Evolutionary conservation across 78 protist genomes (phyloP), one percentile per base, ranked within the genome.

Genomic region (Polysphondylium violaceum): DNA sequence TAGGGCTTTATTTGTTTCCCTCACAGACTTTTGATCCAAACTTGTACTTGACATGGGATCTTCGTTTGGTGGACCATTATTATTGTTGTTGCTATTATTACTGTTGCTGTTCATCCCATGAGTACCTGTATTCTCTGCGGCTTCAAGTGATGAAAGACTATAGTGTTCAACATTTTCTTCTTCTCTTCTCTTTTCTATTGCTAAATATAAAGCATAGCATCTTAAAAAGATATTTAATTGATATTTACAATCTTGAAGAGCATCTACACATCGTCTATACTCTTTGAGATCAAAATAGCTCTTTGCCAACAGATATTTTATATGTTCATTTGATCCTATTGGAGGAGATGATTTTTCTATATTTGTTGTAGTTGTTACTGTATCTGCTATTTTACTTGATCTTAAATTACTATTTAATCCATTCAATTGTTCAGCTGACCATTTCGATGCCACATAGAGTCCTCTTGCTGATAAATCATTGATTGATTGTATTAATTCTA

Each of bases 241-340:
- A 31, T 40, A 43, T 47, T 41, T 74, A 21, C 38, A 14, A 4
- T 65, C 31, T 0, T 53, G 5, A 6, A 88, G 36, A 3, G 38
- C 35, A 67, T 88, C 89, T 36, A 77, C 86, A 59, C 74, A 56
- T 43, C 94, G 36, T 35, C 60, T 23, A 33, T 78, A 88, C 71
- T 88, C 94, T 53, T 78, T 88, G 8, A 88, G 38, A 64, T 88
- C 87, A 64, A 88, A 88, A 53, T 76, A 88, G 29, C 44, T 67
- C 71, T 88, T 74, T 53, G 94, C 94, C 51, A 88, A 36, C 7
- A 67, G 21, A 55, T 71, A 69, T 51, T 83, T 69, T 12, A 33
- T n/a, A n/a, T 83, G 76, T 16, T 83, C 79, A 5, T 58, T 40
- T 11, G 69, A 38, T 25, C 91, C 88, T 5, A 65, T 23, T 14